phyloP scores from a whole-genome alignment of 768 basidiomycete species.

The Lactarius vividus region DNA sequence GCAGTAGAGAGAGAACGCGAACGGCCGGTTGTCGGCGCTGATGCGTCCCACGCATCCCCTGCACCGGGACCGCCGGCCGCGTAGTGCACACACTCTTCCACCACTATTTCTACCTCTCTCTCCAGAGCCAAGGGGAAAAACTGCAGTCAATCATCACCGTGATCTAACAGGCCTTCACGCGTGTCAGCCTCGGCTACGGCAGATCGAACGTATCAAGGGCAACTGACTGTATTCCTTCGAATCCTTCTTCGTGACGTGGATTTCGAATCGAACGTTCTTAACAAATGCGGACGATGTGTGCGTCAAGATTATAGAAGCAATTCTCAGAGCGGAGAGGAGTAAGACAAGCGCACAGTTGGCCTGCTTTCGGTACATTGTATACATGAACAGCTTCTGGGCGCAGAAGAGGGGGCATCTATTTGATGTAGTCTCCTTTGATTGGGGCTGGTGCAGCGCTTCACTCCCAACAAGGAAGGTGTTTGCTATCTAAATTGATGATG shows the following conservation, averaged over 20 bases:
- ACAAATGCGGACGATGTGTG: conserved; percentile 1
- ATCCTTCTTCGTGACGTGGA: neutral
- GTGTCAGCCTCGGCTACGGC: neutral
- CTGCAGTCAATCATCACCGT: conserved; percentile 1
- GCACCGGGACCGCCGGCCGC: neutral
- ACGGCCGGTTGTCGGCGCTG: neutral
- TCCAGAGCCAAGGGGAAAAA: neutral
- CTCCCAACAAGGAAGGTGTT: neutral
- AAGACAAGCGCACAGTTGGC: neutral
- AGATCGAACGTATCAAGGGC: neutral
- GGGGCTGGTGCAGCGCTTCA: neutral
- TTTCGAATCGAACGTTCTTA: conserved; percentile 1
- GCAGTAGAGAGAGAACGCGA: neutral
- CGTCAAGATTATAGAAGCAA: conserved; percentile 4
- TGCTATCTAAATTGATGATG: neutral
- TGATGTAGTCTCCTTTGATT: neutral
- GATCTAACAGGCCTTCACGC: neutral
- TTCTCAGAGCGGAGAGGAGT: conserved; percentile 3
- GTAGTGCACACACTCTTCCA: conserved; percentile 14
- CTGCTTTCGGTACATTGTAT: neutral
- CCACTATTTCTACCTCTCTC: neutral
- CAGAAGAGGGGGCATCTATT: neutral
- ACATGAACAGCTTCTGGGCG: neutral
- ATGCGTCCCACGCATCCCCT: neutral
- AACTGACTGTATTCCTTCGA: conserved; percentile 10